Evolutionary conservation across 768 basidiomycete genomes (phyloP), one percentile per base, ranked within the genome.

Genomic region (Termitomyces sp.): DNA sequence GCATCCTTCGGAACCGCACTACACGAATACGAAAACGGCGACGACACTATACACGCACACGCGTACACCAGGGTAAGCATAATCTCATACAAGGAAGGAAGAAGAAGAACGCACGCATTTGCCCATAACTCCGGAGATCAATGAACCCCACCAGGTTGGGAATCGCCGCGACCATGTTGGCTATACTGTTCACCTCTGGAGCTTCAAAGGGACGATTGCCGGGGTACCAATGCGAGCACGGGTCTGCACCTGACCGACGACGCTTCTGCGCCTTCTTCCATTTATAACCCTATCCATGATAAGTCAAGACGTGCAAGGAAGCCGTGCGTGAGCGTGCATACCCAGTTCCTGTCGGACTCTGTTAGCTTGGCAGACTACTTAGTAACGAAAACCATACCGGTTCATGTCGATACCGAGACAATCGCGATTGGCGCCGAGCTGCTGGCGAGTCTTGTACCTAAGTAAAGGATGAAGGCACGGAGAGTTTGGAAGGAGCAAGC

Each of bases 391-490:
- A 32, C 64, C 72, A 29, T 24, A 86, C 80, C 88, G 74, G 67
- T 92, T 92, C 80, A 91, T 85, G 67, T 94, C 92, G 29, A 92
- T 72, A 0, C 92, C 89, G 12, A 79, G 61, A 63, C 89, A 90
- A 46, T 78, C 77, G 18, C 74, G 68, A 26, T 73, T 69, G 0
- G 79, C 72, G 14, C 76, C 77, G 27, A 83, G 63, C 10, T 74
- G 69, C 64, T 87, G 83, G 4, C 87, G 81, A 57, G 85, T 90
- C 72, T 90, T 90, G 73, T 88, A 87, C 80, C 80, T 82, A 60
- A 16, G 22, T 46, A 6, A 26, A 18, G 43, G 7, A 29, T 6
- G 27, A 27, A 52, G 42, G 49, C 14, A 27, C 16, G 24, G n/a
- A n/a, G 18, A 42, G 4, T 16, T 12, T 13, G 41, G 10, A 13